Evolutionary conservation across 1,284 basidiomycete species (phyloP).

Genomic region (Omphalotus olearius): DNA sequence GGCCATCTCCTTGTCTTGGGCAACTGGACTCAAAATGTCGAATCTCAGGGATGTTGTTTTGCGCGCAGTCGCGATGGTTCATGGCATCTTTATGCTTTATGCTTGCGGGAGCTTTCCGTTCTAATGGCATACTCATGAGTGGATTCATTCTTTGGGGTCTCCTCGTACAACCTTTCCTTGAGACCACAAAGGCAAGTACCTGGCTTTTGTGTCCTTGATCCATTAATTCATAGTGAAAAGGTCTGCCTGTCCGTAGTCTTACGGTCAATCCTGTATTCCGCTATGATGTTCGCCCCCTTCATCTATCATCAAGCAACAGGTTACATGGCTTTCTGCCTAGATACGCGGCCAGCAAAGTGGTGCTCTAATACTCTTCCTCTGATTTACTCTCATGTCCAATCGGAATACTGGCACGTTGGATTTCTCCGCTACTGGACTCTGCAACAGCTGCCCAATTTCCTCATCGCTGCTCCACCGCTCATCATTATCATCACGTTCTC

Average conservation of each 20-base stretch:
- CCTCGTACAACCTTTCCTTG: slow-evolving; percentile 47
- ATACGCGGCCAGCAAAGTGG: slow-evolving; percentile 44
- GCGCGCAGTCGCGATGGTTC: slow-evolving; percentile 45
- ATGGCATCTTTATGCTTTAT: slow-evolving; percentile 61
- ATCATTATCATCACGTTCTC: slow-evolving; percentile 45
- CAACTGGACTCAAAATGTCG: slow-evolving; percentile 4
- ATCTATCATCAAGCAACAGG: slow-evolving; percentile 65
- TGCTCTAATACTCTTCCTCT: slow-evolving; percentile 59
- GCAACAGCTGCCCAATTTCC: slow-evolving; percentile 85
- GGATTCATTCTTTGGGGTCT: slow-evolving; percentile 77
- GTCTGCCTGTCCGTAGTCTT: slow-evolving; percentile 26
- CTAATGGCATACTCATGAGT: slow-evolving; percentile 76
- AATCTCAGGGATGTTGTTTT: slow-evolving; percentile 56
- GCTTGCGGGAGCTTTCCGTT: slow-evolving; percentile 66
- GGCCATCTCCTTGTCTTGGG: slow-evolving; percentile 12
- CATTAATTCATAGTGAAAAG: slow-evolving; percentile 21
- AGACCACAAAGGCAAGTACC: slow-evolving; percentile 28
- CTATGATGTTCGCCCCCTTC: slow-evolving; percentile 61
- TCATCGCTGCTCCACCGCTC: slow-evolving; percentile 75
- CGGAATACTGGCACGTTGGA: slow-evolving; percentile 85
- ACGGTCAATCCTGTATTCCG: slow-evolving; percentile 36
- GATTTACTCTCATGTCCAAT: slow-evolving; percentile 84
- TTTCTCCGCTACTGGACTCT: slow-evolving; percentile 85
- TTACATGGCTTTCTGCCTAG: slow-evolving; percentile 62
- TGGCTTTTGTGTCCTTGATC: not conserved